A percentile compares a stretch with the other conserved stretches of the same genome.
phyloP scores from a whole-genome alignment of 371 early-diverging fungal genomes.

The Neoconidiobolus thromboides region DNA sequence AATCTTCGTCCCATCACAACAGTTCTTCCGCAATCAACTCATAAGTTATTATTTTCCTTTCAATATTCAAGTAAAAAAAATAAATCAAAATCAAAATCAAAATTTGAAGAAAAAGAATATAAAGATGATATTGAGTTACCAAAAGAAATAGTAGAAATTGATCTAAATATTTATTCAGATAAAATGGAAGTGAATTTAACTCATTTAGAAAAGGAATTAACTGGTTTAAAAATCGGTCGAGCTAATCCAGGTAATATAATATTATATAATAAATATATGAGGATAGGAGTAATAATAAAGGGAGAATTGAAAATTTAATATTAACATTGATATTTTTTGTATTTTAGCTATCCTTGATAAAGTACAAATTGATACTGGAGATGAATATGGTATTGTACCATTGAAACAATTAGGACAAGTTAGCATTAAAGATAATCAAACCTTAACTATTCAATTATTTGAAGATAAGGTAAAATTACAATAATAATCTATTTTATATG shows the following conservation, averaged over 20 bases:
- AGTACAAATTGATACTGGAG: slow-evolving; percentile 40
- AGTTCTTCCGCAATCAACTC: no score
- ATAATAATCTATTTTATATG: neutral
- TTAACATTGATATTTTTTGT: neutral
- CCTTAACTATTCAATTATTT: slow-evolving; percentile 56
- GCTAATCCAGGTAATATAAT: slow-evolving; percentile 42
- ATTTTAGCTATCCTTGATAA: slow-evolving; percentile 46
- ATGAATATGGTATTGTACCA: slow-evolving; percentile 16
- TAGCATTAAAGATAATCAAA: slow-evolving; percentile 70
- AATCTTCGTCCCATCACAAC: no score
- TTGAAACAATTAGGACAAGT: slow-evolving; percentile 60
- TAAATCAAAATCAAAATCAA: no score
- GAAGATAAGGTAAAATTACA: slow-evolving; percentile 36
- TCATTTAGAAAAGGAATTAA: slow-evolving; percentile 36
- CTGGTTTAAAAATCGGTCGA: slow-evolving; percentile 42
- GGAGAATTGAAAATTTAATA: neutral
- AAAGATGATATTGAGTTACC: no score
- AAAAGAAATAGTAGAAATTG: no score
- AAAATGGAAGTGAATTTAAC: slow-evolving; percentile 9
- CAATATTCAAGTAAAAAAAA: no score
- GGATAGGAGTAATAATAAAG: neutral
- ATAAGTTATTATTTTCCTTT: no score
- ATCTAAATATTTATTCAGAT: no score
- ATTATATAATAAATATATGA: no score
- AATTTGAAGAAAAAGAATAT: no score